These are phyloP conservation scores for Penium margaritaceum DNA, from an alignment of 139 green algal genomes.

Conservation along the genomic window DNA sequence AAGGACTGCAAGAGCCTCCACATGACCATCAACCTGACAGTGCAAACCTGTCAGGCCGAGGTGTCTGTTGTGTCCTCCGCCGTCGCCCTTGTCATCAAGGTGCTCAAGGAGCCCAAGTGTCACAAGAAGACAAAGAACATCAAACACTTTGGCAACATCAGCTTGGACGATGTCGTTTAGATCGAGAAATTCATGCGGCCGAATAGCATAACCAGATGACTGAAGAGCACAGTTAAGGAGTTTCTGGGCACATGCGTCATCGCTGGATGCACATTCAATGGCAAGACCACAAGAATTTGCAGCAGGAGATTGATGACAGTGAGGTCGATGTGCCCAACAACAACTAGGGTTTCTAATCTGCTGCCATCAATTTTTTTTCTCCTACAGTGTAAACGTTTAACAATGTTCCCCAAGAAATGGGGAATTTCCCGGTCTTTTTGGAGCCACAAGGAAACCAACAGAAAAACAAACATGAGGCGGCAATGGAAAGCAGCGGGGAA, in stretches of 20 bases:
- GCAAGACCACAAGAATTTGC: conserved; percentile 79
- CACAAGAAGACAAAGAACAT: conserved; percentile 88
- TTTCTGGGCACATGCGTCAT: conserved; percentile 91
- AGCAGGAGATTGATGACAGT: conserved; percentile 63
- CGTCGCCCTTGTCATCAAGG: conserved; percentile 93
- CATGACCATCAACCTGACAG: conserved; percentile 94
- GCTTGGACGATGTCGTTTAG: conserved; percentile 88
- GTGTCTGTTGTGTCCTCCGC: conserved; percentile 92
- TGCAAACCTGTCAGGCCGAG: conserved; percentile 97
- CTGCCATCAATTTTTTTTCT: too few relatives aligned
- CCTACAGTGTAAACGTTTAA: too few relatives aligned
- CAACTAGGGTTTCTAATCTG: too few relatives aligned
- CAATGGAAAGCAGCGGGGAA: too few relatives aligned
- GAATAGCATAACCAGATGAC: conserved; percentile 74
- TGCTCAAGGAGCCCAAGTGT: conserved; percentile 64
- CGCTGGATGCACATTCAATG: conserved; percentile 94
- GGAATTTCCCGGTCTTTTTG: too few relatives aligned
- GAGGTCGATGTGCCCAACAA: conserved; percentile 38
- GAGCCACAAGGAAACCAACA: too few relatives aligned
- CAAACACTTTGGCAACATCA: conserved; percentile 91
- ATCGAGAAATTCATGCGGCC: conserved; percentile 89
- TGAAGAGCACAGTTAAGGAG: conserved; percentile 93
- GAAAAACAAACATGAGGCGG: too few relatives aligned
- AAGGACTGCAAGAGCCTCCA: conserved; percentile 99
- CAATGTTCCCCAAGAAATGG: too few relatives aligned